phyloP scores from a whole-genome alignment of 2,329 filamentous ascomycete genomes.

The Sclerotinia borealis region DNA sequence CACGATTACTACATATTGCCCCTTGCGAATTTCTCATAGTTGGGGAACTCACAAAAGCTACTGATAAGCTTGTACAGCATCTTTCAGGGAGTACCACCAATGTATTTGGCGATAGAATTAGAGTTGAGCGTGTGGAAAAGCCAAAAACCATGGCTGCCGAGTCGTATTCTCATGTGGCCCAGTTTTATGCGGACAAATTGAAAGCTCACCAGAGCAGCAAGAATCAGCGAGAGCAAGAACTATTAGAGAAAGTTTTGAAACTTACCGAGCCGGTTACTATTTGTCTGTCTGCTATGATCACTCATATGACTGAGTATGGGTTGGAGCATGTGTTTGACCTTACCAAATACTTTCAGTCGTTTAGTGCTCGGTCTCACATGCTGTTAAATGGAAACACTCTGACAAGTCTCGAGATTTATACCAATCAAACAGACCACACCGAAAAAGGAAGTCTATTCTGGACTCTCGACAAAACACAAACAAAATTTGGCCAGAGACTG shows the following conservation, averaged over 20 bases:
- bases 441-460: constrained; percentile 89
- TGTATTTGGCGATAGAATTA: constrained; percentile 83
- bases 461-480: constrained; percentile 89
- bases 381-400: constrained; percentile 90
- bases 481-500: constrained; percentile 79
- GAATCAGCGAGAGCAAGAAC: constrained; percentile 51
- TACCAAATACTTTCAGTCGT: constrained; percentile 95
- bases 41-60: constrained; percentile 81
- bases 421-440: constrained; percentile 83
- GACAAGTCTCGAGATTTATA: constrained; percentile 90
- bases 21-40: constrained; percentile 94
- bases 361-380: constrained; percentile 93
- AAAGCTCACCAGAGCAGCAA: constrained; percentile 50
- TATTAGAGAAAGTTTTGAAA: constrained; percentile 81
- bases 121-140: constrained; percentile 73
- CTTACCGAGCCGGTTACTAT: constrained; percentile 82
- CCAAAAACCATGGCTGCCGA: constrained; percentile 77
- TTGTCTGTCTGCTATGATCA: constrained; percentile 95
- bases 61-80: constrained; percentile 86
- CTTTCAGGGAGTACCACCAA: constrained; percentile 85
- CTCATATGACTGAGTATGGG: constrained; percentile 83
- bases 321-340: constrained; percentile 93
- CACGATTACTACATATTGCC: constrained; percentile 86
- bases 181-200: constrained; percentile 85
- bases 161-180: constrained; percentile 80